Percentiles rank a stretch among this genome's conserved stretches.
Evolutionary conservation across 2,329 filamentous ascomycete genomes (phyloP).

Genomic region (Laburnicola sp.): DNA sequence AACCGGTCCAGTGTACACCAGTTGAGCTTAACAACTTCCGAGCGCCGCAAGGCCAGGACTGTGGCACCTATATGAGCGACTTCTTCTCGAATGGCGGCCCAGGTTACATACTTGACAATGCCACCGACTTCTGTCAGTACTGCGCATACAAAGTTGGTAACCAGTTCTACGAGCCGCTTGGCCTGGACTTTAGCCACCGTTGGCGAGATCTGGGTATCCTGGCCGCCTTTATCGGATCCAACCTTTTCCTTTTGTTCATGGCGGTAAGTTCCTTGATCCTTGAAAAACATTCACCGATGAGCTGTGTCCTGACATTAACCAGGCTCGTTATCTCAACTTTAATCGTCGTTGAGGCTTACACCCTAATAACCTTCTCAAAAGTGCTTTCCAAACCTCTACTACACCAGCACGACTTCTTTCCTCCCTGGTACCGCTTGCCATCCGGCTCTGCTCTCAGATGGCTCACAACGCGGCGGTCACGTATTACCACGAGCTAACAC

Average conservation of each 20-base stretch:
- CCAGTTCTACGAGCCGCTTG: conserved; percentile 72
- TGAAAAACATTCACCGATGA: neutral
- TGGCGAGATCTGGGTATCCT: conserved; percentile 87
- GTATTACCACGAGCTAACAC: no score
- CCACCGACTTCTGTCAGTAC: conserved; percentile 71
- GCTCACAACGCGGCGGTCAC: no score
- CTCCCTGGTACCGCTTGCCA: no score
- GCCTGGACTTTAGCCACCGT: conserved; percentile 66
- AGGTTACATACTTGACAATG: conserved; percentile 71
- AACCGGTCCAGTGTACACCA: conserved; percentile 62
- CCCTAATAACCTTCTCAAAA: no score
- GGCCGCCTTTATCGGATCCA: conserved; percentile 73
- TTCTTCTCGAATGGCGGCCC: conserved; percentile 71
- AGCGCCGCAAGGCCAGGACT: conserved; percentile 67
- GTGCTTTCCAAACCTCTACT: no score
- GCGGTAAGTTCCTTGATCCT: conserved; percentile 49
- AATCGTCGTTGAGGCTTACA: conserved; percentile 4
- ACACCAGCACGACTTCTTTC: no score
- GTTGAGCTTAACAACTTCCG: conserved; percentile 69
- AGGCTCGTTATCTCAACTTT: conserved; percentile 6
- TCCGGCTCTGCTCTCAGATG: no score
- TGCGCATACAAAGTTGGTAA: conserved; percentile 81
- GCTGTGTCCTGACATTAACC: neutral
- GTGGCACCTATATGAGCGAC: conserved; percentile 72
- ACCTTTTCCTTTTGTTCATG: conserved; percentile 67